phyloP scores from a whole-genome alignment of 202 grass and related monocot species.

The Dendrocalamus latiflorus region DNA sequence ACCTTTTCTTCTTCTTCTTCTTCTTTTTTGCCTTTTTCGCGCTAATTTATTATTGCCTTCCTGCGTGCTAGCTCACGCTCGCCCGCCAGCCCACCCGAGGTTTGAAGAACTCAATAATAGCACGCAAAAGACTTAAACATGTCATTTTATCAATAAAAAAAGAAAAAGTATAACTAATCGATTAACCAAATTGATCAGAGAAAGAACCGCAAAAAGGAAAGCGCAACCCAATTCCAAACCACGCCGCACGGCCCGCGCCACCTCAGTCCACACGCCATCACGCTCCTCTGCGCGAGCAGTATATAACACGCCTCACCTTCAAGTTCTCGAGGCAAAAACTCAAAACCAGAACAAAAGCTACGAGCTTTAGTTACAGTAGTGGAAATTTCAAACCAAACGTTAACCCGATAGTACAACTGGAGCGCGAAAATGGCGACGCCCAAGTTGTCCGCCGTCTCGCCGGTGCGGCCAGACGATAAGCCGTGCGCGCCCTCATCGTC shows the following conservation, averaged over 20 bases:
- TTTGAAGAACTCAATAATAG: neutral
- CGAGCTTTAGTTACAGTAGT: neutral
- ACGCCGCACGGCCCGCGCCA: neutral
- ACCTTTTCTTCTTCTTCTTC: neutral
- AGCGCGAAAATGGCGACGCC: constrained; percentile 40
- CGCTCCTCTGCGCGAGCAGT: neutral
- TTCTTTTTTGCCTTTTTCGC: neutral
- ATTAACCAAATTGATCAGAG: too few species aligned
- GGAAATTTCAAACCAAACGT: neutral
- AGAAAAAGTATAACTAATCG: too few species aligned
- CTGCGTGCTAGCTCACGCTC: constrained; percentile 1
- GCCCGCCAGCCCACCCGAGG: constrained; percentile 12
- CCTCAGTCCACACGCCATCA: constrained; percentile 29
- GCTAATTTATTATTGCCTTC: constrained; percentile 41
- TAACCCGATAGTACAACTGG: neutral
- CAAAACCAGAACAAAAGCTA: neutral
- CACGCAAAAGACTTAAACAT: too few species aligned
- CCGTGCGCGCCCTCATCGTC: constrained; percentile 12
- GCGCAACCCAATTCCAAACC: neutral
- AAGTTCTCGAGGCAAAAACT: constrained; percentile 11
- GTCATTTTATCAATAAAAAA: too few species aligned
- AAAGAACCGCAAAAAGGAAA: too few species aligned
- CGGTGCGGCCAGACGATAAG: constrained; percentile 34
- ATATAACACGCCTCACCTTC: constrained; percentile 7
- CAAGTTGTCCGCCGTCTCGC: constrained; percentile 37